Conservation (phyloP, 2,329 filamentous ascomycete genomes). For the Hypoxylon sp. region DNA sequence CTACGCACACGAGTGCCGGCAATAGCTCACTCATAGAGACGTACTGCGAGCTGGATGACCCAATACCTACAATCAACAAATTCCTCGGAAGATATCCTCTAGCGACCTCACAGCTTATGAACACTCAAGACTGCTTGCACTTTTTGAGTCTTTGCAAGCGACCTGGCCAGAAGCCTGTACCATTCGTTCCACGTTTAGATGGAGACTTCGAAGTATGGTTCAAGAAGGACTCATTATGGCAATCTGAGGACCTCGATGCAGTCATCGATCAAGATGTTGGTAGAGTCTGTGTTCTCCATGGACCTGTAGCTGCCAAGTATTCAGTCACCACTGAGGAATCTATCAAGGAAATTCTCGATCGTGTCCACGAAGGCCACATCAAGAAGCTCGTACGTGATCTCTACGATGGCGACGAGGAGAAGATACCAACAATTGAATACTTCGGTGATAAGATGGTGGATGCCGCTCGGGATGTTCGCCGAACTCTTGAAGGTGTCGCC, state of each 20-base stretch:
- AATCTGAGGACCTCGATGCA: slow-evolving; percentile 57
- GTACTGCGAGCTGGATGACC: slow-evolving; percentile 29
- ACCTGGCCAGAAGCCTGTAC: slow-evolving; percentile 54
- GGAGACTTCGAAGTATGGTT: slow-evolving; percentile 57
- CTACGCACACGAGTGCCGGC: slow-evolving; percentile 4
- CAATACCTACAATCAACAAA: slow-evolving; percentile 21
- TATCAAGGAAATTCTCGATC: slow-evolving; percentile 51
- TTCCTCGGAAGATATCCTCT: slow-evolving; percentile 33
- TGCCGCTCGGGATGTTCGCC: not conserved
- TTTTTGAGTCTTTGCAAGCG: slow-evolving; percentile 54
- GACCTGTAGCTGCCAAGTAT: slow-evolving; percentile 54
- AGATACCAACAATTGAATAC: slow-evolving; percentile 76
- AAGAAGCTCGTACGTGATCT: slow-evolving; percentile 28
- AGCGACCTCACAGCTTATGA: slow-evolving; percentile 40
- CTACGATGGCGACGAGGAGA: slow-evolving; percentile 61
- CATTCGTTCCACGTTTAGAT: slow-evolving; percentile 56
- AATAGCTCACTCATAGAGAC: slow-evolving; percentile 12
- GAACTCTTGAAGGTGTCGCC: slow-evolving; percentile 33
- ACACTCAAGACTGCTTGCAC: slow-evolving; percentile 47
- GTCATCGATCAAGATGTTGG: slow-evolving; percentile 55
- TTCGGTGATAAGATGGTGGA: slow-evolving; percentile 63
- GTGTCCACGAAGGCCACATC: slow-evolving; percentile 42
- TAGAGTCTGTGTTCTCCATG: slow-evolving; percentile 56
- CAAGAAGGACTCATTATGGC: slow-evolving; percentile 60
- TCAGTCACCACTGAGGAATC: slow-evolving; percentile 47